Evolutionary conservation across 441 rosid genomes (phyloP).

Genomic region (Rhodomyrtus psidioides): DNA sequence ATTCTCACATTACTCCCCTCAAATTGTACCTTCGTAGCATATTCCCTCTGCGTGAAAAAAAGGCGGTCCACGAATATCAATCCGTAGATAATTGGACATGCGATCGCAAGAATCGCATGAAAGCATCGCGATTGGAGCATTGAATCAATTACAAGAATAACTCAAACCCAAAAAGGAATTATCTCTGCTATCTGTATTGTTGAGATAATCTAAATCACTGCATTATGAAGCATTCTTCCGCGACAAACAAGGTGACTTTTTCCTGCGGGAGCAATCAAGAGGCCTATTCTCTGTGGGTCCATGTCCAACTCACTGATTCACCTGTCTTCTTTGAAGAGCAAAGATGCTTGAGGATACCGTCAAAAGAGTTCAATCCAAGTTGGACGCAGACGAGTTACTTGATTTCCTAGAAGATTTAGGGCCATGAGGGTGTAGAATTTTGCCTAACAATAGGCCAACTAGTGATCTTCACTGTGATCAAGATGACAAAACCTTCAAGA

Average conservation of each 20-base stretch:
- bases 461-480: constrained; percentile 58
- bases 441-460: background rate
- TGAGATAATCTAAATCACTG: background rate
- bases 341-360: background rate
- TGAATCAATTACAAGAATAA: background rate
- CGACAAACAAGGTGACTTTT: background rate
- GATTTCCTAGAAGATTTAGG: background rate
- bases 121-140: background rate
- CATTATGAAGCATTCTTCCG: background rate
- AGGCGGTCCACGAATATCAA: background rate
- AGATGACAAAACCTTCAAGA: constrained; percentile 84
- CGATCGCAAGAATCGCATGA: background rate
- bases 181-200: background rate
- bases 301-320: background rate
- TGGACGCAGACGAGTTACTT: background rate
- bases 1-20: background rate
- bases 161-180: background rate
- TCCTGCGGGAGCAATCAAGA: background rate
- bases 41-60: background rate
- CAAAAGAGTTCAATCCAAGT: background rate
- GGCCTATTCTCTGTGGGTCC: background rate
- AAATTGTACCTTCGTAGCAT: background rate
- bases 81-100: background rate
- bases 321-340: background rate
- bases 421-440: background rate